These are phyloP conservation scores for Berkeleyomyces basicola DNA, from an alignment of 2,329 filamentous ascomycete species.

Conservation along the genomic window DNA sequence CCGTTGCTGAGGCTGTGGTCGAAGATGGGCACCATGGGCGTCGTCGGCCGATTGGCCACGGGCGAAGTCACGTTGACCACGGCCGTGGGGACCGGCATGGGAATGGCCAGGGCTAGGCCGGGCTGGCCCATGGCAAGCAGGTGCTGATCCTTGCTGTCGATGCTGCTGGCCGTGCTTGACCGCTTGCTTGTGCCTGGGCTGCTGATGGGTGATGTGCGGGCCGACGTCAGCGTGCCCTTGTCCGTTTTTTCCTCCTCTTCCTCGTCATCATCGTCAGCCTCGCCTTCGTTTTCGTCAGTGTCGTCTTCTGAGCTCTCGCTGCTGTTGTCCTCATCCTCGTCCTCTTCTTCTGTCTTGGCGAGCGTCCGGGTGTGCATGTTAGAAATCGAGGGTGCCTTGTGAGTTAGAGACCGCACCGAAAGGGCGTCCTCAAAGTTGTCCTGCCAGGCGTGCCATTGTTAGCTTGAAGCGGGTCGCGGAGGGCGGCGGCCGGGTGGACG, in stretches of 20 bases:
- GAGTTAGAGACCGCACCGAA: slow-evolving; percentile 46
- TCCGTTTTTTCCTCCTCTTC: slow-evolving; percentile 12
- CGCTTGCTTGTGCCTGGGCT: slow-evolving; percentile 13
- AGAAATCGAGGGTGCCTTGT: slow-evolving; percentile 17
- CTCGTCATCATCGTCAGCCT: slow-evolving; percentile 9
- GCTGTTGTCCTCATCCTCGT: slow-evolving; percentile 16
- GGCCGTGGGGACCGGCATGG: slow-evolving; percentile 12
- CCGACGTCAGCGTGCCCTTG: slow-evolving; percentile 12
- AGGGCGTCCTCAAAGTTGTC: slow-evolving; percentile 72
- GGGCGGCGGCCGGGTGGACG: neutral
- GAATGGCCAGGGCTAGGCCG: slow-evolving; percentile 9
- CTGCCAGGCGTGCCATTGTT: slow-evolving; percentile 24
- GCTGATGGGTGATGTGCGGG: slow-evolving; percentile 9
- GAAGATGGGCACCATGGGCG: slow-evolving; percentile 11
- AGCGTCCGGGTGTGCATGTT: slow-evolving; percentile 3
- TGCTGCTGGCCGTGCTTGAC: slow-evolving; percentile 12
- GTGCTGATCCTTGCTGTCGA: slow-evolving; percentile 13
- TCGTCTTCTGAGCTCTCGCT: slow-evolving; percentile 1
- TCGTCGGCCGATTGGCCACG: slow-evolving; percentile 11
- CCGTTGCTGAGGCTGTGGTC: slow-evolving; percentile 28
- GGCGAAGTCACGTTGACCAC: slow-evolving; percentile 11
- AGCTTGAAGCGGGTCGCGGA: neutral
- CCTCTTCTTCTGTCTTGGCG: slow-evolving; percentile 16
- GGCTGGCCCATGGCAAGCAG: slow-evolving; percentile 12
- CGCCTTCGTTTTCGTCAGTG: slow-evolving; percentile 1